Percentiles rank a stretch among this genome's conserved stretches.
Evolutionary conservation across 768 basidiomycete genomes (phyloP).

Genomic region (Xerocomus brunneocitrinus): DNA sequence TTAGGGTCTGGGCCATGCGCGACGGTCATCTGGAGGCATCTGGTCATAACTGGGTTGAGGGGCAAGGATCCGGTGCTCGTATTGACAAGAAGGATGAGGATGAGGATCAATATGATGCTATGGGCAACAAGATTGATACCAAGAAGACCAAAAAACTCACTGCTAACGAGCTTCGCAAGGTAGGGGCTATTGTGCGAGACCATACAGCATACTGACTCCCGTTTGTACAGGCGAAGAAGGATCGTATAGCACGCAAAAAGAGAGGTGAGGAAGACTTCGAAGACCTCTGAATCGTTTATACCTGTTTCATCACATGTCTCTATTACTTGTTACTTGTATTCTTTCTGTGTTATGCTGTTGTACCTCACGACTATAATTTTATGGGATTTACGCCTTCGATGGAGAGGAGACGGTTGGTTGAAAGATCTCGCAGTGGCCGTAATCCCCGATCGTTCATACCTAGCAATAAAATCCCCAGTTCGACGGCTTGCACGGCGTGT

Average conservation of each 20-base stretch:
- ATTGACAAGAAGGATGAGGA: constrained; percentile 95
- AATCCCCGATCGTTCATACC: no score
- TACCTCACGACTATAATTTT: constrained; percentile 18
- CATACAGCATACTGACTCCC: constrained; percentile 10
- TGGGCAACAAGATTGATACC: constrained; percentile 93
- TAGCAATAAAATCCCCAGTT: no score
- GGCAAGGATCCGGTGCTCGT: constrained; percentile 90
- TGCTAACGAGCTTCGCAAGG: constrained; percentile 79
- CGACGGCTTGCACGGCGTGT: no score
- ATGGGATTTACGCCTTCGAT: not conserved
- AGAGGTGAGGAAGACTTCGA: constrained; percentile 80
- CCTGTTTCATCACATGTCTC: constrained; percentile 1
- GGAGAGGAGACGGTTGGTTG: not conserved
- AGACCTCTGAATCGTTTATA: constrained; percentile 33
- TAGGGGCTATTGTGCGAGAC: constrained; percentile 21
- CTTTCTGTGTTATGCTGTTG: constrained; percentile 14
- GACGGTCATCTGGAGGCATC: constrained; percentile 95
- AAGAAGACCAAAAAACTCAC: constrained; percentile 88
- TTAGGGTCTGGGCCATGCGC: constrained; percentile 95
- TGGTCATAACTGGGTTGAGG: constrained; percentile 99
- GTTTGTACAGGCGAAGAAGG: constrained; percentile 73
- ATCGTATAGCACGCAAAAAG: constrained; percentile 88
- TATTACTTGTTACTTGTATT: constrained; percentile 9
- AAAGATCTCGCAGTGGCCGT: no score
- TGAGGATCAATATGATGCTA: constrained; percentile 89